These are phyloP conservation scores for Juncus inflexus DNA, from an alignment of 176 grass and related monocot genomes.

Conservation along the genomic window DNA sequence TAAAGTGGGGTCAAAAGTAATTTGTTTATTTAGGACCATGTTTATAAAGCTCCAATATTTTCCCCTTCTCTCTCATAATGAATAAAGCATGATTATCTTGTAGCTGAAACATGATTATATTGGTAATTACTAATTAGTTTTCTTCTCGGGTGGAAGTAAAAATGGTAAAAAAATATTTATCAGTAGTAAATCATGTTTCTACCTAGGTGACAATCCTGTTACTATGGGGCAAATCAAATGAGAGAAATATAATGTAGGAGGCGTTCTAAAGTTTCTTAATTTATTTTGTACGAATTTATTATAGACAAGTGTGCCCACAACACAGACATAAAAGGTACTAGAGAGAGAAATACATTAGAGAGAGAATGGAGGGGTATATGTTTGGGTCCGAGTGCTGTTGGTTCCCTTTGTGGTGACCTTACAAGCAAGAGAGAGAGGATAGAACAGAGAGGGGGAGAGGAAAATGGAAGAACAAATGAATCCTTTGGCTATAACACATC, in stretches of 20 bases:
- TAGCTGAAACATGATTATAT: background rate
- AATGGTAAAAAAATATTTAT: too few relatives aligned
- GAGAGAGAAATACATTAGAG: conserved; percentile 22
- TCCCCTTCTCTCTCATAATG: too few relatives aligned
- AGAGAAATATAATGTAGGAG: conserved; percentile 2
- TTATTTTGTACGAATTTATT: conserved; percentile 1
- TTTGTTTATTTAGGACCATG: conserved; percentile 6
- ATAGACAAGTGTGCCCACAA: conserved; percentile 31
- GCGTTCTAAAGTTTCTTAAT: too few relatives aligned
- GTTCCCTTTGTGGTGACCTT: conserved; percentile 48
- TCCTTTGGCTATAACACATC: conserved; percentile 80
- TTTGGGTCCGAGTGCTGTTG: conserved; percentile 45
- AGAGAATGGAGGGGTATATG: conserved; percentile 40
- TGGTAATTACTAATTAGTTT: too few relatives aligned
- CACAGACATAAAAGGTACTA: conserved; percentile 14
- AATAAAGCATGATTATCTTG: background rate
- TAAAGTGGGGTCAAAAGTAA: background rate
- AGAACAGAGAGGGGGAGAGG: conserved; percentile 14
- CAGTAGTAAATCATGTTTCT: too few relatives aligned
- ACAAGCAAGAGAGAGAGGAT: conserved; percentile 22
- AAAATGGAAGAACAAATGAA: conserved; percentile 80
- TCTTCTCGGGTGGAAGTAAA: too few relatives aligned
- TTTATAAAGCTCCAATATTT: background rate
- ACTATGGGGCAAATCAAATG: background rate
- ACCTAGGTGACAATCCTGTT: too few relatives aligned